Evolutionary conservation across 2,329 filamentous ascomycete genomes (phyloP).

Genomic region (Septoria linicola): DNA sequence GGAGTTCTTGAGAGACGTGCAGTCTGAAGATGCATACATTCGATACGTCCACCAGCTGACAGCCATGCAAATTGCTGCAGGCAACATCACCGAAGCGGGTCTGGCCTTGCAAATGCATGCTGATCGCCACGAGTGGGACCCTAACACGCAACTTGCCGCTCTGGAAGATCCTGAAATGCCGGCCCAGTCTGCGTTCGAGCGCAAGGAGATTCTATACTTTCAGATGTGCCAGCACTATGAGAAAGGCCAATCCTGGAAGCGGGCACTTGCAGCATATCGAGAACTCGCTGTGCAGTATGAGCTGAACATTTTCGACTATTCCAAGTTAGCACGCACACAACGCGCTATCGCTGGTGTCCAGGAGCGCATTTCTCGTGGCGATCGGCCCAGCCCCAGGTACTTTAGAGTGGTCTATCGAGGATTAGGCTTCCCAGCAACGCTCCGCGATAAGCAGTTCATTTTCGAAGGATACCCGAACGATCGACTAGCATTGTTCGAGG

Average conservation of each 20-base stretch:
- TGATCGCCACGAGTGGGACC: conserved; percentile 90
- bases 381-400: conserved; percentile 76
- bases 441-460: conserved; percentile 89
- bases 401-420: conserved; percentile 90
- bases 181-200: conserved; percentile 82
- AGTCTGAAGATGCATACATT: conserved; percentile 94
- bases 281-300: conserved; percentile 93
- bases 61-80: conserved; percentile 68
- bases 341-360: conserved; percentile 90
- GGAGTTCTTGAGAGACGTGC: conserved; percentile 95
- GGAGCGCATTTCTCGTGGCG: conserved; percentile 80
- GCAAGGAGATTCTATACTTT: conserved; percentile 89
- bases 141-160: conserved; percentile 62
- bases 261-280: conserved; percentile 81
- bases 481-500: conserved; percentile 76
- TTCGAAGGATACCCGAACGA: conserved; percentile 81
- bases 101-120: conserved; percentile 86
- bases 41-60: conserved; percentile 93
- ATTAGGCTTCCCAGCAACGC: conserved; percentile 75
- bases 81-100: conserved; percentile 83
- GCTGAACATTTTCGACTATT: conserved; percentile 82
- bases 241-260: conserved; percentile 90
- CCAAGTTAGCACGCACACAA: conserved; percentile 84
- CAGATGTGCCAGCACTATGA: conserved; percentile 94
- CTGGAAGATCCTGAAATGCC: conserved; percentile 75